A percentile compares a stretch with the other conserved stretches of the same genome.
These are phyloP conservation scores for Fragilariopsis cylindrus DNA, from an alignment of 108 stramenopile species.

Conservation along the genomic window DNA sequence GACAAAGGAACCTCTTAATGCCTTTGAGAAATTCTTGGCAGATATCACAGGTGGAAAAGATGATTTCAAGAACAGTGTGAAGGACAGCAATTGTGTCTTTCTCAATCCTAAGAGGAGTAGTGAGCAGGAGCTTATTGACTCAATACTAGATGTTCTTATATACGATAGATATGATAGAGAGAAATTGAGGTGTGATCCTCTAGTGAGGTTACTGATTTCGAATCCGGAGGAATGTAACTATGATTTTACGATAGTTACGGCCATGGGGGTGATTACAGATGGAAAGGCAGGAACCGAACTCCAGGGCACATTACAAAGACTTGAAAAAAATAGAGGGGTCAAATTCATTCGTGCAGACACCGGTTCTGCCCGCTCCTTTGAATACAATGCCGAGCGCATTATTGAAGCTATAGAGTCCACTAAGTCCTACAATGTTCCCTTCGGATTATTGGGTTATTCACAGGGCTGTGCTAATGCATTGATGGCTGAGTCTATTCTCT, in stretches of 20 bases:
- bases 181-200: conserved; percentile 58
- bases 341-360: conserved; percentile 80
- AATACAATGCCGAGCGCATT: conserved; percentile 86
- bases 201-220: conserved; percentile 70
- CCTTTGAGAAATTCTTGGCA: conserved; percentile 13
- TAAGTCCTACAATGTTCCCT: conserved; percentile 46
- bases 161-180: conserved; percentile 66
- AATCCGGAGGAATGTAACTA: conserved; percentile 76
- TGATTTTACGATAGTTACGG: conserved; percentile 81
- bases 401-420: conserved; percentile 46
- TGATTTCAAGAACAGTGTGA: conserved; percentile 6
- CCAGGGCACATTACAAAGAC: conserved; percentile 56
- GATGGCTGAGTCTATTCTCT: conserved; percentile 76
- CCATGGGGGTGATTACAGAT: conserved; percentile 91
- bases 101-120: conserved; percentile 49
- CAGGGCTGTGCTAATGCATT: conserved; percentile 89
- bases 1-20: conserved; percentile 1
- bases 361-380: conserved; percentile 80
- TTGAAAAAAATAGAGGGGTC: conserved; percentile 73
- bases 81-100: conserved; percentile 43
- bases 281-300: conserved; percentile 86
- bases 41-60: background rate
- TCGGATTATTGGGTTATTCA: conserved; percentile 81
- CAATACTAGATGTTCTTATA: conserved; percentile 82
- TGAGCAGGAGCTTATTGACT: conserved; percentile 79